Percentiles rank a stretch among this genome's conserved stretches.
phyloP scores from a whole-genome alignment of 139 green algal genomes.

The Nannochloris sp. region DNA sequence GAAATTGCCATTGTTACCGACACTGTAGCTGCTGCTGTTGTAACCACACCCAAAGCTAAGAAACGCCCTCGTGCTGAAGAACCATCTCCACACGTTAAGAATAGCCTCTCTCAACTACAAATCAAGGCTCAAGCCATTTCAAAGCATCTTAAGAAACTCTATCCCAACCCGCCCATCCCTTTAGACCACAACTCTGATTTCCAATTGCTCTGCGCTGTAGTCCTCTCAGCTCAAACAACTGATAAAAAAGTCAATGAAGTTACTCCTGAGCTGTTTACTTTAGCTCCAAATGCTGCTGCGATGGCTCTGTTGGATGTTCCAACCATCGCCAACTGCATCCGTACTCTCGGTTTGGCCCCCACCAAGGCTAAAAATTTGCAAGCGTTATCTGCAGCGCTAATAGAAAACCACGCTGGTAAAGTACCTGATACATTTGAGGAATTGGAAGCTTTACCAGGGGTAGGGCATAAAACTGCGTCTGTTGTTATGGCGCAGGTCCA shows the following conservation, averaged over 20 bases:
- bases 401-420: constrained; percentile 55
- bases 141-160: constrained; percentile 56
- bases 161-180: constrained; percentile 59
- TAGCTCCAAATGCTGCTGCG: constrained; percentile 37
- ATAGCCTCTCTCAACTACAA: neutral
- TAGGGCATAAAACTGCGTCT: constrained; percentile 77
- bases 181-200: constrained; percentile 58
- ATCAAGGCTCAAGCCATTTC: constrained; percentile 50
- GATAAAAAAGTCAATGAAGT: constrained; percentile 74
- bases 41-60: too few relatives aligned
- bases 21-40: too few relatives aligned
- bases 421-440: constrained; percentile 65
- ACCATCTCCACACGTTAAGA: constrained; percentile 11
- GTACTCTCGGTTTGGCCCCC: constrained; percentile 65
- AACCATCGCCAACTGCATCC: constrained; percentile 56
- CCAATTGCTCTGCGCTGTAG: constrained; percentile 75
- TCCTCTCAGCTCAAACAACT: constrained; percentile 68
- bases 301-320: constrained; percentile 41
- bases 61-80: neutral
- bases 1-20: too few relatives aligned
- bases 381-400: constrained; percentile 39
- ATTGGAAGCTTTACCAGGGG: constrained; percentile 71
- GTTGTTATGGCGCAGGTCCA: constrained; percentile 1
- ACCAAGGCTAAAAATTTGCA: constrained; percentile 80
- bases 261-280: constrained; percentile 55